Evolutionary conservation across 208 protist species (phyloP).

Genomic region (Crithidia acanthocephali): DNA sequence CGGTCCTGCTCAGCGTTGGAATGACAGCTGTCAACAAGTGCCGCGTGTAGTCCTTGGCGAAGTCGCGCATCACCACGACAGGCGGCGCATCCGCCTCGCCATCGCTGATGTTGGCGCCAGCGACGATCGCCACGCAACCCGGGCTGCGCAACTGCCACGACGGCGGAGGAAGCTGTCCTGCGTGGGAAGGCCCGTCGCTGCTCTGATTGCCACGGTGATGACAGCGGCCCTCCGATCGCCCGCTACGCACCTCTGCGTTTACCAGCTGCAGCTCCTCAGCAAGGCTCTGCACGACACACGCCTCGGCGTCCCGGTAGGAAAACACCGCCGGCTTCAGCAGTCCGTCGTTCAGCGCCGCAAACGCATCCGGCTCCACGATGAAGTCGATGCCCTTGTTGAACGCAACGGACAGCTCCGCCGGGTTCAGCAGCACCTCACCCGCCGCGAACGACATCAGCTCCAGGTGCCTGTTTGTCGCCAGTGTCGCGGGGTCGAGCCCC

Average conservation of each 20-base stretch:
- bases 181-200: too few relatives aligned
- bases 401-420: constrained; percentile 35
- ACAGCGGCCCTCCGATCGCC: neutral
- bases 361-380: constrained; percentile 49
- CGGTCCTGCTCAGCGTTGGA: neutral
- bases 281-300: constrained; percentile 4
- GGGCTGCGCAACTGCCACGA: constrained; percentile 3
- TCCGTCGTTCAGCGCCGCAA: constrained; percentile 55
- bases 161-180: neutral
- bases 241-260: neutral
- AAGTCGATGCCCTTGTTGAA: constrained; percentile 50
- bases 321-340: constrained; percentile 47
- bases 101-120: neutral
- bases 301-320: neutral
- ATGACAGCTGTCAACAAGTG: constrained; percentile 18
- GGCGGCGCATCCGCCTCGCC: neutral
- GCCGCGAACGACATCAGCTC: constrained; percentile 57
- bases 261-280: constrained; percentile 8
- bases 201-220: too few relatives aligned
- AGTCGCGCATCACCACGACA: neutral
- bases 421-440: constrained; percentile 43
- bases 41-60: constrained; percentile 17
- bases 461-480: constrained; percentile 14
- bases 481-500: neutral
- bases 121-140: neutral